phyloP scores from a whole-genome alignment of 2,329 filamentous ascomycete species.

The Graphilbum ipis-grandicollis region DNA sequence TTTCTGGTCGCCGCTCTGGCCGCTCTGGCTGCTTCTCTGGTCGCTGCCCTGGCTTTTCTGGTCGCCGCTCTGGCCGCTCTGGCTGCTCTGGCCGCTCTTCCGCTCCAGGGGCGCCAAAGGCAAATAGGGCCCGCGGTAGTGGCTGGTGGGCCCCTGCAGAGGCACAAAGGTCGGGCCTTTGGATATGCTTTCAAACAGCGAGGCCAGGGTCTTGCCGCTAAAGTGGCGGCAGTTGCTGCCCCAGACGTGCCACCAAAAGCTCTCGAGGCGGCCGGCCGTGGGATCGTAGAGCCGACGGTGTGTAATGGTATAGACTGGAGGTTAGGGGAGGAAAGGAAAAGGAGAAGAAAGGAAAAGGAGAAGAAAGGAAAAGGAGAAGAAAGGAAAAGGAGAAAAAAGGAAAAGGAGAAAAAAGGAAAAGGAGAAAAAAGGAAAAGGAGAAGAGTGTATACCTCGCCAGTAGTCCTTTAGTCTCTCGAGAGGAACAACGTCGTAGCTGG shows the following conservation, averaged over 20 bases:
- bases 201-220: conserved; percentile 34
- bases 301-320: conserved; percentile 43
- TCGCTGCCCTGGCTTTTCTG: no score
- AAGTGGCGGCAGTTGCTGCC: conserved; percentile 37
- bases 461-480: conserved; percentile 35
- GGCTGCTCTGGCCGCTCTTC: no score
- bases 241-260: conserved; percentile 51
- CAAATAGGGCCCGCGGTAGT: conserved; percentile 34
- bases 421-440: neutral
- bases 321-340: neutral
- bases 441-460: conserved; percentile 35
- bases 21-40: no score
- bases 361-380: neutral
- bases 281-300: conserved; percentile 40
- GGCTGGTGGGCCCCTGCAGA: conserved; percentile 31
- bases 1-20: no score
- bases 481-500: conserved; percentile 30
- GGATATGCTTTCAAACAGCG: conserved; percentile 39
- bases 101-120: no score
- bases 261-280: conserved; percentile 43
- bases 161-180: conserved; percentile 39
- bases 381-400: neutral
- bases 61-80: no score
- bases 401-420: neutral
- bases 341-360: neutral